Conservation (phyloP, 345 rosid genomes). For the Tarenaya hassleriana region DNA sequence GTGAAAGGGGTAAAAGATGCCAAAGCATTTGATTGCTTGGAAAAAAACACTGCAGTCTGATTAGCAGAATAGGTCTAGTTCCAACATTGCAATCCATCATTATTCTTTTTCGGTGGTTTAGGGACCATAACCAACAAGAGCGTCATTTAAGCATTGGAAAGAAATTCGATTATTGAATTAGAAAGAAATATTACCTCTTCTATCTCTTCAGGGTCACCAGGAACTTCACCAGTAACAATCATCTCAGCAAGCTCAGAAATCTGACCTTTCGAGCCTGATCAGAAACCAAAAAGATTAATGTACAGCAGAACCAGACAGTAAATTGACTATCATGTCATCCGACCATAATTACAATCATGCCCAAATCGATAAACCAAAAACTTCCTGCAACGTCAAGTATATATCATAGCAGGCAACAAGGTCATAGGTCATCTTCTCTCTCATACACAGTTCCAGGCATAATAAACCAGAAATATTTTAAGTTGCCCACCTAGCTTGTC, state of each 20-base stretch:
- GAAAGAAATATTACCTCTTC: constrained; percentile 20
- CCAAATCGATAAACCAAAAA: not conserved
- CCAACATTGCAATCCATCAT: not conserved
- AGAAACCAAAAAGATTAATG: constrained; percentile 9
- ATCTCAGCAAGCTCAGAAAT: constrained; percentile 63
- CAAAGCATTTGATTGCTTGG: constrained; percentile 2
- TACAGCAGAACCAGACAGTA: not conserved
- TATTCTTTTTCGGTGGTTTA: no score
- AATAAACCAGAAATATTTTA: constrained; percentile 6
- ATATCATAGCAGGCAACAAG: constrained; percentile 2
- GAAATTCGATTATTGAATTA: not conserved
- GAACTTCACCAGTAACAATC: constrained; percentile 51
- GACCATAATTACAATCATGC: not conserved
- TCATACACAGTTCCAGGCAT: not conserved
- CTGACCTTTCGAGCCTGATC: constrained; percentile 61
- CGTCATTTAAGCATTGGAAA: not conserved
- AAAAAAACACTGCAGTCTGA: no score
- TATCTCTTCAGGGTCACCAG: constrained; percentile 15
- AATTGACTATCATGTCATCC: constrained; percentile 5
- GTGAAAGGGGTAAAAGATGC: not conserved
- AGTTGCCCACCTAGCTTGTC: constrained; percentile 67
- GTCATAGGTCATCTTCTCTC: constrained; percentile 4
- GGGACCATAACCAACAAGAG: not conserved
- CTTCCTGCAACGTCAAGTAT: not conserved
- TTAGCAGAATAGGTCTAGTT: not conserved